Evolutionary conservation across 2,329 filamentous ascomycete genomes (phyloP), one percentile per base, ranked within the genome.

Genomic region (Claviceps cyperi): DNA sequence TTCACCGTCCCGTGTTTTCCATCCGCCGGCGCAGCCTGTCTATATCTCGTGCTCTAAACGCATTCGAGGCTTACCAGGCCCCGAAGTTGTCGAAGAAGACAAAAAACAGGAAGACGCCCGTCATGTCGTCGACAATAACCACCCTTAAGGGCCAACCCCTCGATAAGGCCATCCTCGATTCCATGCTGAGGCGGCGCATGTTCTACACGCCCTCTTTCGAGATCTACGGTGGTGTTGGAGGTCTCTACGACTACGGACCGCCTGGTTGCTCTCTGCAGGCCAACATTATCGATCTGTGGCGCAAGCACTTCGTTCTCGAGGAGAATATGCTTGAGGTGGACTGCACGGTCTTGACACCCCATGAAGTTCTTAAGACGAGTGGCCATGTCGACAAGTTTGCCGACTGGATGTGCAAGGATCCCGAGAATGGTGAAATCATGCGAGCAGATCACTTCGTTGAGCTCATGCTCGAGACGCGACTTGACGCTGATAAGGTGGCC

Each of bases 341-440:
- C 71, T 94, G 88, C 72, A 92, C 86, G 39, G 92, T 91, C 70
- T 70, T 98, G 63, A 98, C 92, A 40, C 92, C 92, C 36, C 81
- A 92, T 61, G 86, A 92, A 46, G 87, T 98, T 38, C 79, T 98
- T 63, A 94, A 97, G 77, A 95, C 91, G 49, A 86, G 81, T 66
- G 92, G 92, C 56, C 92, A 98, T 71, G 92, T 97, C 57, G 91
- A 96, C 68, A 94, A 94, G 69, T 97, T 97, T 63, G 86, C 88
- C 68, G 91, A 97, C 68, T 97, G 86, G 87, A 96, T 97, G 90
- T 95, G 87, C 81, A 95, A 94, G 70, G 92, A 98, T 68, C 88
- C 91, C 55, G 94, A 94, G 77, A 95, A 84, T 61, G 92, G 92
- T 64, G 92, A 98, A 68, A 95, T 96, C 63, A 81, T 98, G 65